Evolutionary conservation across 108 stramenopile species (phyloP), one percentile per base, ranked within the genome.

Genomic region (Pseudonitzschia delicatissima): DNA sequence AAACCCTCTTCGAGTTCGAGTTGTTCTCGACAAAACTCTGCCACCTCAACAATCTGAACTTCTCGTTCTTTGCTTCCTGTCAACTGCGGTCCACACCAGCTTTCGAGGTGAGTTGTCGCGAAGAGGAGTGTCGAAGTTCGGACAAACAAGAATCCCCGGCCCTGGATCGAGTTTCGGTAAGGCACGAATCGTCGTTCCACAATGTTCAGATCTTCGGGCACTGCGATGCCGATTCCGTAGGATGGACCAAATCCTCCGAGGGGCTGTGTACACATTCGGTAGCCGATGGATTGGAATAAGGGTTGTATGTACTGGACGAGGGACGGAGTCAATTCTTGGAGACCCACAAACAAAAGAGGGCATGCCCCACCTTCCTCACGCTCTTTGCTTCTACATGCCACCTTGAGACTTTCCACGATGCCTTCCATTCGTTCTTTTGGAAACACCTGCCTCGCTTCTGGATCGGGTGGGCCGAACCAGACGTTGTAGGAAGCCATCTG

Each of bases 101-200:
- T 79, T 45, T 87, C 86, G 66, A 87, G 69, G 67, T 87, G 86
- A 3, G 86, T 82, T 13, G 86, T 87, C 1, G 44, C 66, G 13
- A 55, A 53, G 7, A 57, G 23, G 0, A 71, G 29, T 21, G 67
- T 58, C 13, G 33, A 52, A 0, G 73, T 67, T 27, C 37, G 71
- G 7, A 62, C 63, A 68, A 73, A 82, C 35, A 82, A 40, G 26
- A 83, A 48, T 2, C 86, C 86, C 18, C 86, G 76, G 7, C 62
- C 81, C 68, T 82, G 81, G 7, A 35, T 34, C 11, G 86, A 66
- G 39, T 73, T 57, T 17, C 31, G 25, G 58, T 59, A 87, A 15
- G 75, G 72, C 15, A 55, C 32, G 49, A 77, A 87, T 40, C 64
- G 61, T 21, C 48, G 39, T 50, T 68, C 59, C 17, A 71, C 44